Conservation (phyloP, 169 alveolate genomes). For the Cryptosporidium andersoni region DNA sequence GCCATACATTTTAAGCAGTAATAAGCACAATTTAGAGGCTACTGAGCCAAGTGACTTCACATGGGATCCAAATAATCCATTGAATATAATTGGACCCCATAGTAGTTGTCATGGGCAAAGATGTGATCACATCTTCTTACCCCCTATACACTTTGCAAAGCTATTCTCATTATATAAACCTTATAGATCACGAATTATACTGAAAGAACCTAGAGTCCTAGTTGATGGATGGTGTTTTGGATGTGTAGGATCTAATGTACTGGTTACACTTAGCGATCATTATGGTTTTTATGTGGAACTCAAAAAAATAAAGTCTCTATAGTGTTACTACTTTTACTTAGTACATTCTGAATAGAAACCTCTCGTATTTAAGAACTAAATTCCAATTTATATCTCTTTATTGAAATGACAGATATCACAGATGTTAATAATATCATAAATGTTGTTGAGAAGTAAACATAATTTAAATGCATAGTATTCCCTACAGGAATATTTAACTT, state of each 20-base stretch:
- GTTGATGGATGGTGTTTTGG: slow-evolving; percentile 78
- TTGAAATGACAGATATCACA: slow-evolving; percentile 18
- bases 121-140: slow-evolving; percentile 88
- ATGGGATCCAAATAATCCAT: slow-evolving; percentile 90
- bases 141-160: slow-evolving; percentile 82
- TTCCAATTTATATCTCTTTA: slow-evolving; percentile 9
- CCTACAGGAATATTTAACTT: slow-evolving; percentile 44
- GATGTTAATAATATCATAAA: slow-evolving; percentile 1
- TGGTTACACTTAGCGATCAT: slow-evolving; percentile 88
- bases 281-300: slow-evolving; percentile 84
- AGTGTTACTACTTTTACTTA: slow-evolving; percentile 13
- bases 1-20: slow-evolving; percentile 31
- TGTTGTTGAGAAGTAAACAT: slow-evolving; percentile 34
- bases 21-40: slow-evolving; percentile 7
- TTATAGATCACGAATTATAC: slow-evolving; percentile 80
- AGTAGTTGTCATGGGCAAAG: slow-evolving; percentile 87
- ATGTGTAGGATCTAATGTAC: slow-evolving; percentile 79
- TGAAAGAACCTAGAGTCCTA: slow-evolving; percentile 85
- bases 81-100: slow-evolving; percentile 87
- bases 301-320: slow-evolving; percentile 69
- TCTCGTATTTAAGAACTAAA: neutral
- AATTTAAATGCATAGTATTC: slow-evolving; percentile 12
- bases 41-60: slow-evolving; percentile 77
- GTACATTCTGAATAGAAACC: neutral
- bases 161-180: slow-evolving; percentile 80